Conservation (phyloP, 306 rosid genomes). For the Lagenaria siceraria region DNA sequence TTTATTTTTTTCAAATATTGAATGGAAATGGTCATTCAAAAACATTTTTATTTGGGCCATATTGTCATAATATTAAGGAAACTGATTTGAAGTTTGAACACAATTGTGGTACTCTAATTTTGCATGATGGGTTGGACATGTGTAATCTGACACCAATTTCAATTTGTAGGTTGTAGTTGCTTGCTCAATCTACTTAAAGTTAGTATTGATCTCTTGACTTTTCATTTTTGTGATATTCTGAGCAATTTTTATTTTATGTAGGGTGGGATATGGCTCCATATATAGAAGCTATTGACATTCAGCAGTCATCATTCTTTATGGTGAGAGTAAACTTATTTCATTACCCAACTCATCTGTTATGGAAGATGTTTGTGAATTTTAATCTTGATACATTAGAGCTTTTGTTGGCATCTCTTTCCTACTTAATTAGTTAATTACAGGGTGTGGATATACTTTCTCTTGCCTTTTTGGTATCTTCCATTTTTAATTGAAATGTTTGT, state of each 20-base stretch:
- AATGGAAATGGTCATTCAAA: background rate
- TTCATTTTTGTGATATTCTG: background rate
- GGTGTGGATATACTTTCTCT: background rate
- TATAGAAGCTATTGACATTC: constrained; percentile 85
- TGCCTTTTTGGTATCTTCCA: background rate
- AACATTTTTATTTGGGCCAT: background rate
- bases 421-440: background rate
- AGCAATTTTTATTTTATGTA: constrained; percentile 22
- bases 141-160: background rate
- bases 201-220: background rate
- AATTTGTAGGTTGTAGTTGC: background rate
- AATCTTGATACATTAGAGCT: background rate
- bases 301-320: constrained; percentile 40
- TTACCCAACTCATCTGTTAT: background rate
- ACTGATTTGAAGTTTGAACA: background rate
- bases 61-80: background rate
- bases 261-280: constrained; percentile 99
- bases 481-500: background rate
- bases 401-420: background rate
- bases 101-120: background rate
- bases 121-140: background rate
- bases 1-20: background rate
- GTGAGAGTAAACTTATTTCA: constrained; percentile 29
- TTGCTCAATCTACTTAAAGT: background rate
- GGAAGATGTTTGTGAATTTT: background rate